Evolutionary conservation across 106 monocot species (phyloP), one percentile per base, ranked within the genome.

Genomic region (Apostasia shenzhenica): DNA sequence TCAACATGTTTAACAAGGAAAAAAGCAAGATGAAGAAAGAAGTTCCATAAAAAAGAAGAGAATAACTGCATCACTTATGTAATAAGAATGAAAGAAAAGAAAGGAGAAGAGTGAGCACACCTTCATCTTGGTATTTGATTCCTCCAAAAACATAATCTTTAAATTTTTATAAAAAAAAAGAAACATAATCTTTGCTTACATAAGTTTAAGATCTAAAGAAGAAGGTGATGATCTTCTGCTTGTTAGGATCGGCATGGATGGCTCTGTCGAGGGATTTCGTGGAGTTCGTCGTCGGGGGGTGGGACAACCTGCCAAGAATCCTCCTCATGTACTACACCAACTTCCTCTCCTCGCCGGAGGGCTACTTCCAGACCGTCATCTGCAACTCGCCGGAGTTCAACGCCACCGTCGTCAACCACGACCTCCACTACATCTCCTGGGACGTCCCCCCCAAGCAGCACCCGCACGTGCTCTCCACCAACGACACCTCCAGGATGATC

Each of bases 301-400:
- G 85, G 87, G 94, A 94, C 77, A 94, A 94, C 65, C 76, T 94
- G 6, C 94, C 94, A 2, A 78, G 94, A 60, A 85, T 77, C 11
- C 74, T 94, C 14, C 90, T 94, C 66, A 94, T 94, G 90, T 94
- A 94, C 81, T 90, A 90, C 94, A 72, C 87, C 50, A 94, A 90
- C 75, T 94, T 91, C 78, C 14, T 94, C 10, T 94, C 94, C 50
- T 78, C 94, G 5, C 90, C 94, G 0, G 94, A 94, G 61, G 85
- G 90, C 57, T 94, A 94, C 83, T 94, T 94, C 81, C 92, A 93
- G 66, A 93, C 92, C 0, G 81, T 93, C 11, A 71, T 88, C 60
- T 93, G 92, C 72, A 93, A 90, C 48, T 45, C 81, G 1, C 81
- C 73, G 1, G 72, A 83, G 57, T 94, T 71, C 77, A 54, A 69